phyloP scores from a whole-genome alignment of 495 filamentous ascomycete species.

The Talaromyces stipitatus region DNA sequence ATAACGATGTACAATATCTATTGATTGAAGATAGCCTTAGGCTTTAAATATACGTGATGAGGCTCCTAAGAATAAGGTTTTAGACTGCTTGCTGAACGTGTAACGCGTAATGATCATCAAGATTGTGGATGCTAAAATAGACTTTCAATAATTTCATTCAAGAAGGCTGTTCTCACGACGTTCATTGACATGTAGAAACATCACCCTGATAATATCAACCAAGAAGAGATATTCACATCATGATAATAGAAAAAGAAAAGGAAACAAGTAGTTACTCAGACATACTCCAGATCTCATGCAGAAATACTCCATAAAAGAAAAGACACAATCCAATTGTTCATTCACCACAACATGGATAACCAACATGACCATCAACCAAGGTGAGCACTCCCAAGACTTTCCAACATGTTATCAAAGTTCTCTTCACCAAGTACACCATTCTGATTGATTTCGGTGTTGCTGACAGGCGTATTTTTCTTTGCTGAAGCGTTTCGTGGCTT shows the following conservation, averaged over 20 bases:
- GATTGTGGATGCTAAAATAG: too few relatives aligned
- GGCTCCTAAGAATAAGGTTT: not conserved
- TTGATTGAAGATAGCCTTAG: not conserved
- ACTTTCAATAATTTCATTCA: too few relatives aligned
- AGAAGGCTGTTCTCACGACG: not conserved
- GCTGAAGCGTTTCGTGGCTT: slow-evolving; percentile 50
- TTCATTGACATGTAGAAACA: not conserved
- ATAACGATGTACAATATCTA: not conserved
- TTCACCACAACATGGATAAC: not conserved
- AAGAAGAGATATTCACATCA: not conserved
- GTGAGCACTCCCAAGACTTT: not conserved
- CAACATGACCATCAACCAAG: not conserved
- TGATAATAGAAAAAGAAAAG: not conserved
- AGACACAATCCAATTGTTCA: not conserved
- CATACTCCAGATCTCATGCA: not conserved
- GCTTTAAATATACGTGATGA: too few relatives aligned
- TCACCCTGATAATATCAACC: not conserved
- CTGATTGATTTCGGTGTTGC: not conserved
- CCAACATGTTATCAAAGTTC: slow-evolving; percentile 2
- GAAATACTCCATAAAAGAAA: not conserved
- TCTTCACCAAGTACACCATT: not conserved
- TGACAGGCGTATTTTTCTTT: slow-evolving; percentile 51
- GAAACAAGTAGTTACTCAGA: not conserved
- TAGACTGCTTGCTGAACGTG: too few relatives aligned
- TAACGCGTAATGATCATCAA: too few relatives aligned